These are phyloP conservation scores for Ceratonia siliqua DNA, from an alignment of 306 rosid genomes.

Conservation along the genomic window DNA sequence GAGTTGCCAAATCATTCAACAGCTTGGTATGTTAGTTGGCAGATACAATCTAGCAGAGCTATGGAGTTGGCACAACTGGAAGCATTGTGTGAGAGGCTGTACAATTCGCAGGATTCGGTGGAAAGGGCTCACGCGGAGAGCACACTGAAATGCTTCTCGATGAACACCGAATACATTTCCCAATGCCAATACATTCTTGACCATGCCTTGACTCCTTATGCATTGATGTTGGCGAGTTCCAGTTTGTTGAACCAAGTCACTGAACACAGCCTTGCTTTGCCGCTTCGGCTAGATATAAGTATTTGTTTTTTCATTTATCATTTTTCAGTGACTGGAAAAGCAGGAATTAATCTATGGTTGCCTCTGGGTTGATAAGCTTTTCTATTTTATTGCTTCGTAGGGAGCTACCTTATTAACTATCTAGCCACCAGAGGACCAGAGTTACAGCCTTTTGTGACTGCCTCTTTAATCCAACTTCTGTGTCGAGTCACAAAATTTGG, in stretches of 20 bases:
- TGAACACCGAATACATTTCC: constrained; percentile 59
- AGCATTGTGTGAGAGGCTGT: constrained; percentile 62
- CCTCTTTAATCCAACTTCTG: constrained; percentile 54
- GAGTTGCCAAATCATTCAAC: neutral
- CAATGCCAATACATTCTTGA: constrained; percentile 67
- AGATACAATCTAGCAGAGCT: neutral
- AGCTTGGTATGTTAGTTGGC: neutral
- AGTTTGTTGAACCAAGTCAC: constrained; percentile 67
- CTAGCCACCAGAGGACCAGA: constrained; percentile 62
- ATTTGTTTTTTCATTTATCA: neutral
- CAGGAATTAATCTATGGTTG: neutral
- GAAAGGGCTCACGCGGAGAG: constrained; percentile 66
- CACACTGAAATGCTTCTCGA: constrained; percentile 54
- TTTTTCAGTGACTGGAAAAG: constrained; percentile 10
- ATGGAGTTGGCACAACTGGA: constrained; percentile 65
- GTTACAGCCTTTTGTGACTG: constrained; percentile 57
- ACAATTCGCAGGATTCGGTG: constrained; percentile 64
- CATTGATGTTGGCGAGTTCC: constrained; percentile 63
- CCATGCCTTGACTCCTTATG: constrained; percentile 59
- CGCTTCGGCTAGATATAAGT: constrained; percentile 59
- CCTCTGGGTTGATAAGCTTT: neutral
- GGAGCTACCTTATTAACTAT: constrained; percentile 55
- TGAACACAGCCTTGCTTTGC: constrained; percentile 54
- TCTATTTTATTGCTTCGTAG: constrained; percentile 30
- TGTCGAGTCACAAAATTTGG: constrained; percentile 58